Percentiles rank a stretch among this genome's conserved stretches.
These are phyloP conservation scores for Nakazawaea peltata DNA, from an alignment of 805 yeast species.

Conservation along the genomic window DNA sequence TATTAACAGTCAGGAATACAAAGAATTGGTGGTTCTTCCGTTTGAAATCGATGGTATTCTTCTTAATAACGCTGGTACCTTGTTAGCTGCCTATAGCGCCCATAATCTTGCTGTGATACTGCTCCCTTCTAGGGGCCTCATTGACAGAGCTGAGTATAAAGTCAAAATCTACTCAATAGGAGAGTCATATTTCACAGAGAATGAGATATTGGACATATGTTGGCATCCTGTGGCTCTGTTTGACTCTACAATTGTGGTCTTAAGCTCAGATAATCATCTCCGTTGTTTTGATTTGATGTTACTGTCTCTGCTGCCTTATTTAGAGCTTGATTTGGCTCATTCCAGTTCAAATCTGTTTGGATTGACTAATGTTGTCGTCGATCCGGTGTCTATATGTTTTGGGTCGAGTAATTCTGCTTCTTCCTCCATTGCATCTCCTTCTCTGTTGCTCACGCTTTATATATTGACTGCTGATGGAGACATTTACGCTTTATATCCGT, in stretches of 20 bases:
- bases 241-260: constrained; percentile 34
- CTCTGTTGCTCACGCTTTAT: constrained; percentile 45
- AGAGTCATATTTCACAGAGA: constrained; percentile 10
- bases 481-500: constrained; percentile 56
- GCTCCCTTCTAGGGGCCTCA: constrained; percentile 16
- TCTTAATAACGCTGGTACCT: constrained; percentile 20
- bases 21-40: no score
- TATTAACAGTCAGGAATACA: no score
- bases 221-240: constrained; percentile 38
- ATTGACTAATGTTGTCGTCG: constrained; percentile 13
- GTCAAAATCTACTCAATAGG: constrained; percentile 3
- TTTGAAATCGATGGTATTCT: background rate
- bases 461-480: constrained; percentile 49
- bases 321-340: constrained; percentile 14
- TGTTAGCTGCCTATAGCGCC: constrained; percentile 22
- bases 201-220: constrained; percentile 25
- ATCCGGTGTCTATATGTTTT: constrained; percentile 35
- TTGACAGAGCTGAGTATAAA: background rate
- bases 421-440: no score
- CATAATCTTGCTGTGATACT: constrained; percentile 16
- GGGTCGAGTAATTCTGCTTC: constrained; percentile 29
- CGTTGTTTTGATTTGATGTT: constrained; percentile 27
- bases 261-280: constrained; percentile 25
- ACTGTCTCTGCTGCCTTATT: constrained; percentile 19
- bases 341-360: constrained; percentile 14